phyloP scores from a whole-genome alignment of 169 alveolate genomes.

The Perkinsus chesapeaki region DNA sequence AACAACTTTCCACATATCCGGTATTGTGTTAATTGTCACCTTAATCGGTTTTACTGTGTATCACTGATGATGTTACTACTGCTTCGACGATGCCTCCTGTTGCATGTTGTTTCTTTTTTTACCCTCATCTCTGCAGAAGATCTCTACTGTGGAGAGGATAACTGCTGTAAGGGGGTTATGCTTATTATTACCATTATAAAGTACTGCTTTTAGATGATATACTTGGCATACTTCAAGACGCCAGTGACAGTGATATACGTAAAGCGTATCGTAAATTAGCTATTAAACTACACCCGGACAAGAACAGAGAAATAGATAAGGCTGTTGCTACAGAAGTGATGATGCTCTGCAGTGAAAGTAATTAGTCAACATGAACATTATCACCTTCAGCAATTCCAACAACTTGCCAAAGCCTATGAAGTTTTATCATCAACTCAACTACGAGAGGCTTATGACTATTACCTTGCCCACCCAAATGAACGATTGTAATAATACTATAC shows the following conservation, averaged over 20 bases:
- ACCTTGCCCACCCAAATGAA: not conserved
- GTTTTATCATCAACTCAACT: not conserved
- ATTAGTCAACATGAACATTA: not conserved
- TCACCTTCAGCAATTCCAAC: conserved; percentile 16
- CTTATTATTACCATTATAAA: not conserved
- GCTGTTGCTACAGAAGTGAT: not conserved
- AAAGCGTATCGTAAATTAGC: conserved; percentile 66
- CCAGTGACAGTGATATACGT: conserved; percentile 60
- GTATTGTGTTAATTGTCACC: too few species aligned
- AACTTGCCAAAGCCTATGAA: conserved; percentile 10
- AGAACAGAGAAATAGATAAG: conserved; percentile 17
- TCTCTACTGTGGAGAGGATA: not conserved
- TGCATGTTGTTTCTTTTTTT: not conserved
- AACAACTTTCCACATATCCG: too few species aligned
- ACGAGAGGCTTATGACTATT: not conserved
- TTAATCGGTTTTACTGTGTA: too few species aligned
- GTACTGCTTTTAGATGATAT: conserved; percentile 34
- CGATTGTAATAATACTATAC: not conserved
- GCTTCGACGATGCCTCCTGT: not conserved
- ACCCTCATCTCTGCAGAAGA: not conserved
- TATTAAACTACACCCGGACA: conserved; percentile 73
- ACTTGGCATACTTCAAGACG: conserved; percentile 62
- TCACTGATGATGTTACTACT: not conserved
- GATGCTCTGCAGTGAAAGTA: not conserved
- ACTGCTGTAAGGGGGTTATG: not conserved